Conservation (phyloP, 257 asterid genomes). For the Fraxinus quadrangulata region DNA sequence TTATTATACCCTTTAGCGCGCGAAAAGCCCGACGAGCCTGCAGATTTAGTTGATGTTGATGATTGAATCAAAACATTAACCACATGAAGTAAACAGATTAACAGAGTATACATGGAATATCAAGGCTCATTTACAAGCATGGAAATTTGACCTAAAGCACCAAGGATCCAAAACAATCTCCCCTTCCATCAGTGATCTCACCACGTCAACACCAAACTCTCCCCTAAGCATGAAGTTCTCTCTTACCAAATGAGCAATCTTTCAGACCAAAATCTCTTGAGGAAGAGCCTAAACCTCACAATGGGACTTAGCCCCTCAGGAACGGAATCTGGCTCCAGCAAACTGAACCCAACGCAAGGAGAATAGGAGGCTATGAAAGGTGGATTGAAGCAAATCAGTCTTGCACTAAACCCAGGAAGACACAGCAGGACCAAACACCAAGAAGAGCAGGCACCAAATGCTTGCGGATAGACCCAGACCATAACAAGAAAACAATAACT, state of each 20-base stretch:
- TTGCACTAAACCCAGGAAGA: neutral
- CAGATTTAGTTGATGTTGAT: slow-evolving; percentile 14
- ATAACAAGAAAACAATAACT: slow-evolving; percentile 10
- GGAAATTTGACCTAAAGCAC: neutral
- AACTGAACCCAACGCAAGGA: too few relatives aligned
- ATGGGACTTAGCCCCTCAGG: neutral
- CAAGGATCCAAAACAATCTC: neutral
- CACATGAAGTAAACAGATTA: neutral
- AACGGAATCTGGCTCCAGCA: neutral
- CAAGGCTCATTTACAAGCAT: neutral
- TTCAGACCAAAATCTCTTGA: neutral
- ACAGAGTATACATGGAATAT: neutral
- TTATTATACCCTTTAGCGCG: slow-evolving; percentile 89
- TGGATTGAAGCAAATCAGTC: too few relatives aligned
- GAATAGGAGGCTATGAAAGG: too few relatives aligned
- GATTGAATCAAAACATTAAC: slow-evolving; percentile 4
- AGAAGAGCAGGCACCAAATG: neutral
- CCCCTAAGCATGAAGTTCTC: neutral
- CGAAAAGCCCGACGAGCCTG: slow-evolving; percentile 94
- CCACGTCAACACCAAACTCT: neutral
- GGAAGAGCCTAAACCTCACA: neutral
- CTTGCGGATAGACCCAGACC: neutral
- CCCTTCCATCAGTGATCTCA: neutral
- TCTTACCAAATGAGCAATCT: neutral
- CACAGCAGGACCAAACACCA: neutral